Conservation (phyloP, 306 rosid genomes). For the Trifolium repens region DNA sequence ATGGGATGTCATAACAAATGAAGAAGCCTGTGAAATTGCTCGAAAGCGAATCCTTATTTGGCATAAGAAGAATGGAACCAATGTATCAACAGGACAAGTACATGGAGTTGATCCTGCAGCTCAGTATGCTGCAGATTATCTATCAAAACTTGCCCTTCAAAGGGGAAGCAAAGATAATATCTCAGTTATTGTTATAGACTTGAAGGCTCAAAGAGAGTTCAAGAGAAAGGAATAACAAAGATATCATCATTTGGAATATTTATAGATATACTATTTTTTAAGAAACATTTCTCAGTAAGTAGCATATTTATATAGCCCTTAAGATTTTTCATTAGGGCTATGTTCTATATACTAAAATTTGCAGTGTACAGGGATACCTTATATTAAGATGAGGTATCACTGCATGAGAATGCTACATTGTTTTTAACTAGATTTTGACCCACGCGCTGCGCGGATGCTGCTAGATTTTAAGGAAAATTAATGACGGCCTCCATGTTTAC, state of each 20-base stretch:
- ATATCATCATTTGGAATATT: constrained; percentile 33
- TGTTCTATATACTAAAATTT: constrained; percentile 40
- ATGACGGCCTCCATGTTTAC: too few relatives aligned
- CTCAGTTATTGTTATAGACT: constrained; percentile 74
- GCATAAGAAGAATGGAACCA: constrained; percentile 69
- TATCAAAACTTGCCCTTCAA: constrained; percentile 72
- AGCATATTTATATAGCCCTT: constrained; percentile 45
- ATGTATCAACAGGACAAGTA: constrained; percentile 26
- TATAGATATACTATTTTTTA: constrained; percentile 34
- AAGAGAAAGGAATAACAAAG: constrained; percentile 48
- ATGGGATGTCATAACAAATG: constrained; percentile 85
- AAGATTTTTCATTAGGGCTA: constrained; percentile 53
- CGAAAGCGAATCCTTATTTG: constrained; percentile 74
- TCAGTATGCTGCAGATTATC: constrained; percentile 77
- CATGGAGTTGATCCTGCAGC: constrained; percentile 69
- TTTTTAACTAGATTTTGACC: background rate
- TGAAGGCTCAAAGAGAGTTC: constrained; percentile 71
- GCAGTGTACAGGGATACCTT: constrained; percentile 26
- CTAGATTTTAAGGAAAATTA: too few relatives aligned
- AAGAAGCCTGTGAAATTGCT: constrained; percentile 74
- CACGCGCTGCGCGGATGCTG: too few relatives aligned
- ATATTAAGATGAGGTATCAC: constrained; percentile 32
- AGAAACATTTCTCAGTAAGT: constrained; percentile 33
- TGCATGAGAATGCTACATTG: constrained; percentile 14
- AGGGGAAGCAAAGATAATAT: constrained; percentile 86